Conservation (phyloP, 176 grass and related monocot species). For the Puccinellia tenuiflora region DNA sequence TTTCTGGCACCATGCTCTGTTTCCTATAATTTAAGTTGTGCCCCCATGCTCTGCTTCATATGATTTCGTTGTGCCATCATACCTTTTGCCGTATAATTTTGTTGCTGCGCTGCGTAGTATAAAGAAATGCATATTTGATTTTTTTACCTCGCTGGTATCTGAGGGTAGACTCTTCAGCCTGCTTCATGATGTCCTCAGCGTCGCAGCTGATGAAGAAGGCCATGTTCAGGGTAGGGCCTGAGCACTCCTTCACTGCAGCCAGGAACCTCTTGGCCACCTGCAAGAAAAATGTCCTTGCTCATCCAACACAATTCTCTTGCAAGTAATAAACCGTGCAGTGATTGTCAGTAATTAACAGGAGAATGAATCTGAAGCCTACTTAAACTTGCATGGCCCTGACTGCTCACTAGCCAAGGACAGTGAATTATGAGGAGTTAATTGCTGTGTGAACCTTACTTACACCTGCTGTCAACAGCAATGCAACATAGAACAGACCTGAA, state of each 20-base stretch:
- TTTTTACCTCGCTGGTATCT: slow-evolving; percentile 64
- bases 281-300: not conserved
- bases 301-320: not conserved
- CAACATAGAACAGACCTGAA: slow-evolving; percentile 35
- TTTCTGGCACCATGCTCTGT: not conserved
- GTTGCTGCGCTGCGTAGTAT: not conserved
- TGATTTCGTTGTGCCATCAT: not conserved
- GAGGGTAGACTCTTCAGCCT: slow-evolving; percentile 64
- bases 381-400: not conserved
- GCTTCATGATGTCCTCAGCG: slow-evolving; percentile 53
- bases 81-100: not conserved
- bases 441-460: slow-evolving; percentile 4
- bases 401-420: not conserved
- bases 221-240: slow-evolving; percentile 46
- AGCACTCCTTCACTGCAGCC: slow-evolving; percentile 46
- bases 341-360: not conserved
- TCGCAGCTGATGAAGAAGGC: slow-evolving; percentile 83
- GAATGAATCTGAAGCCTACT: not conserved
- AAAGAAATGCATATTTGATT: not conserved
- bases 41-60: not conserved
- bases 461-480: not conserved
- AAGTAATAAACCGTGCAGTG: not conserved
- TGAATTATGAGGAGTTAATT: not conserved
- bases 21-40: not conserved
- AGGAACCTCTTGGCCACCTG: slow-evolving; percentile 79